Base-by-base conservation (phyloP, 768 basidiomycete species). In the Leccinum imitatum region DNA sequence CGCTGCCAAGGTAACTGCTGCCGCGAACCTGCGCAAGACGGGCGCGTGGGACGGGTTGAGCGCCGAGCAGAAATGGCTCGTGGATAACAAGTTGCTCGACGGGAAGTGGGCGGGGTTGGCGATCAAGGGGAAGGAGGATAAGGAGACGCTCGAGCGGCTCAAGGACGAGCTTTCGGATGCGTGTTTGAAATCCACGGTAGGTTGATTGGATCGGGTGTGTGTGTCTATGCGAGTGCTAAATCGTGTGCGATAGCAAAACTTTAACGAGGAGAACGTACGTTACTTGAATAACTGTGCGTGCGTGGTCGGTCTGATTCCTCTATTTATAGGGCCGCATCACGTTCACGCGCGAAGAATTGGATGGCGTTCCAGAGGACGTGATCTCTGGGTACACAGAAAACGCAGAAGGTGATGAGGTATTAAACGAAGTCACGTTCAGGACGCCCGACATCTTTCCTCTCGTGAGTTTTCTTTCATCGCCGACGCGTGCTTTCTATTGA, bases 341-440 rank as follows among this genome's bases (percentile, higher is more conserved):
- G 21, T 21, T 21, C 21, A 21, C 21, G 21, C 21, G 21, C 6
- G 84, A 21, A 21, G 21, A 21, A 89, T 80, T 95, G 46, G 84
- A 87, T 56, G 93, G 93, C 30, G 87, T 95, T 23, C 91, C 91
- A 1, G 77, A 79, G 21, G 90, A 91, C 66, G 89, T 92, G 17
- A 70, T 92, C 19, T 85, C 86, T 44, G n/a, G n/a, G n/a, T n/a
- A n/a, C n/a, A n/a, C n/a, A n/a, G n/a, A n/a, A n/a, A n/a, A n/a
- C n/a, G n/a, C n/a, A n/a, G n/a, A n/a, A n/a, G n/a, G n/a, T n/a
- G n/a, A n/a, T n/a, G n/a, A n/a, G n/a, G n/a, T n/a, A n/a, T n/a
- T n/a, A n/a, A n/a, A n/a, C n/a, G n/a, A n/a, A n/a, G n/a, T n/a
- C n/a, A n/a, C n/a, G n/a, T n/a, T n/a, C n/a, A n/a, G n/a, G n/a